Evolutionary conservation across 192 early-diverging fungal genomes (phyloP).

Genomic region (Funneliformis mosseae): DNA sequence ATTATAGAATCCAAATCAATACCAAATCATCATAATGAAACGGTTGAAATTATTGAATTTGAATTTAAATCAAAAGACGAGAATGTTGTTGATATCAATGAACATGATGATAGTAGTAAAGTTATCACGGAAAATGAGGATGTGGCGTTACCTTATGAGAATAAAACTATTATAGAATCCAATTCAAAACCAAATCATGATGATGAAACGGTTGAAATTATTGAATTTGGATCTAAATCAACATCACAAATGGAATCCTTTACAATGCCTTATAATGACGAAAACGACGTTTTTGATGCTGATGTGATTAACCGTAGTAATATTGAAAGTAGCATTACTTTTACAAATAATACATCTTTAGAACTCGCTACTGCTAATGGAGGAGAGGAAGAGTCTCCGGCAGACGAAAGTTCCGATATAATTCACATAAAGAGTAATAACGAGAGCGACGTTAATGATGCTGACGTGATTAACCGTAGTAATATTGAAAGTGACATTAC

Average conservation of each 20-base stretch:
- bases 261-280: background rate
- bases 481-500: background rate
- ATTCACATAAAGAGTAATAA: no score
- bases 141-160: background rate
- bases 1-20: background rate
- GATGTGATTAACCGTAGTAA: background rate
- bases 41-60: slow-evolving; percentile 4
- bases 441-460: background rate
- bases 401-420: background rate
- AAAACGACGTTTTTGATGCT: background rate
- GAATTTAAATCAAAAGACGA: no score
- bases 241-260: background rate
- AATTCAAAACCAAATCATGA: background rate
- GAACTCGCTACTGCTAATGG: background rate
- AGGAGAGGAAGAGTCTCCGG: background rate
- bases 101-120: no score
- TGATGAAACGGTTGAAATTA: background rate
- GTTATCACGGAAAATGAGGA: background rate
- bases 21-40: background rate
- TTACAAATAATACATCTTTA: background rate
- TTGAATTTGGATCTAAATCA: background rate
- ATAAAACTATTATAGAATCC: background rate
- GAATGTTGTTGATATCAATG: no score
- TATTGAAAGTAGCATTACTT: background rate
- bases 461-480: background rate